Evolutionary conservation across 1,139 yeast genomes (phyloP), one percentile per base, ranked within the genome.

Genomic region (Debaryomyces udenii): DNA sequence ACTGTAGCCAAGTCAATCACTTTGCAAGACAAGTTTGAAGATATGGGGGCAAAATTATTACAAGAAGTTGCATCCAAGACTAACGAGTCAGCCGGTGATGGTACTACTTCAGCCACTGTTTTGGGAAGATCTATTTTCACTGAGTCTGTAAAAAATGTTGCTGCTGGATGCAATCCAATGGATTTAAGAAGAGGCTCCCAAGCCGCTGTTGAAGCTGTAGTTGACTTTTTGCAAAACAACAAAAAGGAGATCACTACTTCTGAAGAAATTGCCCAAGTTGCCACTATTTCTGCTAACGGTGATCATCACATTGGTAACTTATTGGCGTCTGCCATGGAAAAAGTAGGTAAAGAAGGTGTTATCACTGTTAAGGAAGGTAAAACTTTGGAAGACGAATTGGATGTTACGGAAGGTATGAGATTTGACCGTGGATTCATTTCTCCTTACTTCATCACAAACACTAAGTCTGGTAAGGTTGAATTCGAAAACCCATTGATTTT

Each of bases 91-190:
- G 99, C 99, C 48, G 99, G 99, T 76, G 99, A 93, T 61, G 99
- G 99, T 76, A 93, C 99, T 54, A 93, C 99, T 38, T 86, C 96
- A 38, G 99, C 99, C 57, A 93, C 99, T 45, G 96, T 93, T 43
- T 80, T 93, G 54, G 99, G 98, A 57, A 86, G 96, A 72, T 89
- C 97, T 46, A 93, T 93, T 57, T 93, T 93, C 78, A 86, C 97
- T 50, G 99, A 93, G 72, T 84, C 96, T 20, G 98, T 93, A 50
- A 93, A 93, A 78, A 93, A 93, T 61, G 99, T 93, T 43, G 99
- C 99, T 48, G 98, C 99, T 48, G 99, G 99, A 48, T 93, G 99
- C 76, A 93, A 93, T 78, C 99, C 99, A 62, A 94, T 93, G 98
- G 99, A 93, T 64, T 81, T 93, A 66, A 88, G 99, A 81, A 86